Conservation (phyloP, 2,329 filamentous ascomycete genomes). For the Colletotrichum agaves region DNA sequence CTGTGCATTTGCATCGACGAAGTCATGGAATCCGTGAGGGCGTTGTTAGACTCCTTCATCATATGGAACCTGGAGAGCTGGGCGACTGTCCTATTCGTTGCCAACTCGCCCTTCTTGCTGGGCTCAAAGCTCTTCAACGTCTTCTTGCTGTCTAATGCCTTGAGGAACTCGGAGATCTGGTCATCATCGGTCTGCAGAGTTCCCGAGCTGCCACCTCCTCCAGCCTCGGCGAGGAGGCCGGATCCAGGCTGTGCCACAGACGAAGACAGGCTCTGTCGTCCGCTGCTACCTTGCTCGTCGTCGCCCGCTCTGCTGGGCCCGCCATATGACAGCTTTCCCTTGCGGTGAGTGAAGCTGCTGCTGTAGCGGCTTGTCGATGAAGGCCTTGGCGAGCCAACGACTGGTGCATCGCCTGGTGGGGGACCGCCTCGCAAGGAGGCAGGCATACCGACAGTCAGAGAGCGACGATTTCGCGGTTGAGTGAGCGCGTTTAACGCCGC, state of each 20-base stretch:
- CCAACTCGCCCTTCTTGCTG: conserved; percentile 73
- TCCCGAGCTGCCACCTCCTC: conserved; percentile 73
- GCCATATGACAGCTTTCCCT: conserved; percentile 80
- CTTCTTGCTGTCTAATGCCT: conserved; percentile 87
- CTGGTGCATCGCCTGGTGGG: conserved; percentile 70
- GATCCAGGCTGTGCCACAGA: conserved; percentile 80
- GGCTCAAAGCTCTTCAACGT: conserved; percentile 83
- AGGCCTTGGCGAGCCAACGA: conserved; percentile 82
- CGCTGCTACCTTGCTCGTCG: conserved; percentile 82
- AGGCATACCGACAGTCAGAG: conserved; percentile 79
- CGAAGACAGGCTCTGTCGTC: conserved; percentile 79
- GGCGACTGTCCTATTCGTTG: conserved; percentile 79
- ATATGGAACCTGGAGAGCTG: conserved; percentile 86
- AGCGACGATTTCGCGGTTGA: conserved; percentile 75
- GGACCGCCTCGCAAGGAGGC: conserved; percentile 76
- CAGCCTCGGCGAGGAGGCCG: conserved; percentile 78
- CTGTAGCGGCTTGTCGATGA: conserved; percentile 85
- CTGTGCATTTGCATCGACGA: conserved; percentile 87
- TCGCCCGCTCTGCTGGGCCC: conserved; percentile 74
- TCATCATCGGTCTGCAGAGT: conserved; percentile 83
- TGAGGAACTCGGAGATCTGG: conserved; percentile 93
- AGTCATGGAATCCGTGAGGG: conserved; percentile 91
- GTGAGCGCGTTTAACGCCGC: conserved; percentile 61
- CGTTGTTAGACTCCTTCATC: conserved; percentile 90
- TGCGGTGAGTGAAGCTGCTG: conserved; percentile 91